A percentile compares a stretch with the other conserved stretches of the same genome.
Conservation (phyloP, 306 rosid species). For the Glycine latifolia region DNA sequence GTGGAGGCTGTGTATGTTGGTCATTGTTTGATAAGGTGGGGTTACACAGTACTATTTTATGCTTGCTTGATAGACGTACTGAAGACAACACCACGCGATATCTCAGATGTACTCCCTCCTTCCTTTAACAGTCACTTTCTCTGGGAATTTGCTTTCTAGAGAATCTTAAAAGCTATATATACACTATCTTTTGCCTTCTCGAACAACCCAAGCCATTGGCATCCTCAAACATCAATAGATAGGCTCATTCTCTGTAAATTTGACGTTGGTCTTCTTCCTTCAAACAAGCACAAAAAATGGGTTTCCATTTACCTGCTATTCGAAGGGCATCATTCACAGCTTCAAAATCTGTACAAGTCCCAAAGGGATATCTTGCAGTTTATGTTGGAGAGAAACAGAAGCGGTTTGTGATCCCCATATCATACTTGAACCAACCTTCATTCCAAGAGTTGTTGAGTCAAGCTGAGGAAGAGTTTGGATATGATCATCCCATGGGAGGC, state of each 20-base stretch:
- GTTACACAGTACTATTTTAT: not conserved
- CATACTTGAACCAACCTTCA: slow-evolving; percentile 55
- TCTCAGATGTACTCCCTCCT: not conserved
- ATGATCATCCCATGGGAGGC: slow-evolving; percentile 62
- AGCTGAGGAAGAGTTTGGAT: slow-evolving; percentile 56
- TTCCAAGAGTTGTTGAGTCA: slow-evolving; percentile 50
- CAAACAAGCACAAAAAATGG: slow-evolving; percentile 34
- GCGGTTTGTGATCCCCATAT: slow-evolving; percentile 53
- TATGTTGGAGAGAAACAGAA: slow-evolving; percentile 59
- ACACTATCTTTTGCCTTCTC: slow-evolving; percentile 6
- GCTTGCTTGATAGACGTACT: not conserved
- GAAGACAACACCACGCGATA: slow-evolving; percentile 42
- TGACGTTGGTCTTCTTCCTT: not conserved
- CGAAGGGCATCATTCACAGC: slow-evolving; percentile 20
- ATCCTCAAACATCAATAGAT: slow-evolving; percentile 12
- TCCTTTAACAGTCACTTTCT: not conserved
- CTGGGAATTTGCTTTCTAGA: not conserved
- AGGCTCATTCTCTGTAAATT: not conserved
- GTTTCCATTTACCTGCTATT: slow-evolving; percentile 45
- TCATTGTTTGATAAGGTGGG: slow-evolving; percentile 33
- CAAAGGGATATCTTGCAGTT: slow-evolving; percentile 55
- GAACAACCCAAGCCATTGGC: no score
- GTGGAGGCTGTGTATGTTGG: not conserved
- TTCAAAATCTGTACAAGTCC: slow-evolving; percentile 31
- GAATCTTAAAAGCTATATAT: slow-evolving; percentile 39